Evolutionary conservation across 306 rosid genomes (phyloP), one percentile per base, ranked within the genome.

Genomic region (Ceratonia siliqua): DNA sequence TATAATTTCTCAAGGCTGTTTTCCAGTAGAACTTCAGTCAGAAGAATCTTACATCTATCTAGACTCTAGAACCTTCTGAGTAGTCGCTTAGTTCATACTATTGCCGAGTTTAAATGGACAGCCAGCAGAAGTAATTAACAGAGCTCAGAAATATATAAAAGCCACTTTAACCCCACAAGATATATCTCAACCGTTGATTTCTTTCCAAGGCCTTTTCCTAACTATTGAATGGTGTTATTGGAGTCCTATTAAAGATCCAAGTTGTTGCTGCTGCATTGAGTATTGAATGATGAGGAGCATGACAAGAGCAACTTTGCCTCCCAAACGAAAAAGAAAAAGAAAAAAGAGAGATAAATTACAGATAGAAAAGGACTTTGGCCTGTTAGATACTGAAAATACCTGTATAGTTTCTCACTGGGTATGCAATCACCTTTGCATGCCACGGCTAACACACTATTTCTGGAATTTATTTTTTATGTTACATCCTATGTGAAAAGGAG

Each of bases 51-150:
- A 12, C 58, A 14, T 54, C 43, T 43, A 35, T 56, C 5, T 39
- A 32, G 27, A 27, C 41, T 72, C 41, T 63, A 54, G 12, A 63
- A 52, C 20, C 46, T 59, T 39, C 20, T 33, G 42, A 30, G 25
- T 46, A 35, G 64, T 68, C 79, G 13, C 50, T 32, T 46, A 27
- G 56, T 27, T 46, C 48, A 35, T 73, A 49, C 25, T 68, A 21
- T 35, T 74, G 17, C 72, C 56, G 53, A 49, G 76, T 48, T 57
- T 74, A 21, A 80, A 59, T 35, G 50, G 59, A 49, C 41, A 48
- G 15, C 35, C 24, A 25, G 57, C 61, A 48, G 72, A 39, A 57
- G 28, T 66, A 61, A 73, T 25, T 11, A 39, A 27, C 53, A 18
- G 27, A 10, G 38, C 58, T 73, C 18, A 27, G 12, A 56, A 53